Evolutionary conservation across 2,329 filamentous ascomycete genomes (phyloP).

Genomic region (Talaromyces sp.): DNA sequence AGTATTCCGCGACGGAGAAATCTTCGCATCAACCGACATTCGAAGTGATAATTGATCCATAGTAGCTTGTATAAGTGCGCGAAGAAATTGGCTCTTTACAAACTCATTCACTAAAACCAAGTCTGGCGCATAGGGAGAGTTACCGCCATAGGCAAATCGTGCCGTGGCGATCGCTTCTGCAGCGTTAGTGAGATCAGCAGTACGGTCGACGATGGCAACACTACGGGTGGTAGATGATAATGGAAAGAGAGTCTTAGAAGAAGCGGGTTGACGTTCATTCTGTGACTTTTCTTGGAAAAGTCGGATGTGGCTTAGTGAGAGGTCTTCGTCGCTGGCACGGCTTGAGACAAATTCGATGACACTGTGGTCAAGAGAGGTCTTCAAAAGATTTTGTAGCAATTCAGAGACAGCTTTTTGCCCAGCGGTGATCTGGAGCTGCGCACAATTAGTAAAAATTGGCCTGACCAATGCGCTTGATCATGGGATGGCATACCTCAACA

Average conservation of each 20-base stretch:
- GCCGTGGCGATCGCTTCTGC: constrained; percentile 54
- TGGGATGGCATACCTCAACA: constrained; percentile 34
- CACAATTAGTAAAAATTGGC: not conserved
- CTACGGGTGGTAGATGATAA: constrained; percentile 33
- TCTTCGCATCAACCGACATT: constrained; percentile 21
- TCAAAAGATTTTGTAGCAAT: not conserved
- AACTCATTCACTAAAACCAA: constrained; percentile 64
- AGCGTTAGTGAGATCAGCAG: constrained; percentile 53
- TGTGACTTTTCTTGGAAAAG: constrained; percentile 9
- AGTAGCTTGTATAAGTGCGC: constrained; percentile 43
- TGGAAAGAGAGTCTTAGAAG: constrained; percentile 3
- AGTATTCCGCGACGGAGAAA: not conserved
- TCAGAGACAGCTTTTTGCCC: constrained; percentile 9
- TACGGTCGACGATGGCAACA: constrained; percentile 60
- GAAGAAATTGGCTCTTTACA: constrained; percentile 53
- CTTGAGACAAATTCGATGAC: constrained; percentile 38
- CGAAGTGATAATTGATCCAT: not conserved
- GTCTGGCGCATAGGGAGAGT: constrained; percentile 61
- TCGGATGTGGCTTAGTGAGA: constrained; percentile 24
- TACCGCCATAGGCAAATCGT: constrained; percentile 54
- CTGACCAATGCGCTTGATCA: not conserved
- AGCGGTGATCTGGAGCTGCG: not conserved
- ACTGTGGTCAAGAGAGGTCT: constrained; percentile 24
- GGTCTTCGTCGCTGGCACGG: constrained; percentile 37
- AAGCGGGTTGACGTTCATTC: not conserved